Percentiles rank a stretch among this genome's conserved stretches.
These are phyloP conservation scores for Polyporus arcularius DNA, from an alignment of 768 basidiomycete genomes.

Conservation along the genomic window DNA sequence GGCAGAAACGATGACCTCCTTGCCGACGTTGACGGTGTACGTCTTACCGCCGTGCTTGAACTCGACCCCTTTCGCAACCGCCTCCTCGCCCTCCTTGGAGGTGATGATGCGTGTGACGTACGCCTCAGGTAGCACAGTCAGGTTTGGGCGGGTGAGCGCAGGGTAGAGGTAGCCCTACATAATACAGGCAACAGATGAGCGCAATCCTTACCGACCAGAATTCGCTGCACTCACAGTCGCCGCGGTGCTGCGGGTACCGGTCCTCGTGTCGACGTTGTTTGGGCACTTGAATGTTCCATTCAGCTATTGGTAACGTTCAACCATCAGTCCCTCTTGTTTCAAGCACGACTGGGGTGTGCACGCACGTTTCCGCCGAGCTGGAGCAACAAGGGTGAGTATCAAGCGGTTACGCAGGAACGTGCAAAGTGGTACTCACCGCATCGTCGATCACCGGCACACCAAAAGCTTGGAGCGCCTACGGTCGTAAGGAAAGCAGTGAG, in stretches of 20 bases:
- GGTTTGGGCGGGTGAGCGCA: constrained; percentile 26
- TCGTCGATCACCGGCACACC: constrained; percentile 7
- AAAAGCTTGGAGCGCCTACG: constrained; percentile 9
- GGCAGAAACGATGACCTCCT: constrained; percentile 45
- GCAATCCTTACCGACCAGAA: too few relatives aligned
- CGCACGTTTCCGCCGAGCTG: not conserved
- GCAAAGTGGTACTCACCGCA: not conserved
- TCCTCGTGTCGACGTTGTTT: constrained; percentile 21
- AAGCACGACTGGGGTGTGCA: too few relatives aligned
- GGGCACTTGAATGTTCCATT: constrained; percentile 8
- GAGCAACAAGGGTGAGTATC: not conserved
- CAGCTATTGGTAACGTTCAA: not conserved
- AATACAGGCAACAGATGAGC: not conserved
- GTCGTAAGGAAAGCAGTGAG: not conserved
- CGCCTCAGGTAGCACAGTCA: constrained; percentile 31
- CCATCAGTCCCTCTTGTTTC: too few relatives aligned
- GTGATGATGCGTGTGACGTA: constrained; percentile 14
- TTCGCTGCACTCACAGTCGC: constrained; percentile 18
- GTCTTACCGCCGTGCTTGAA: constrained; percentile 32
- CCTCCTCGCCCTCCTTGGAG: not conserved
- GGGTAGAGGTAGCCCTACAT: constrained; percentile 23
- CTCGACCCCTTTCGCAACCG: constrained; percentile 38
- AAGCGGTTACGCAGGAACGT: too few relatives aligned
- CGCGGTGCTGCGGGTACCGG: constrained; percentile 24
- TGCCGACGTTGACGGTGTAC: constrained; percentile 35